Conservation (phyloP, 257 asterid genomes). For the Catharanthus roseus region DNA sequence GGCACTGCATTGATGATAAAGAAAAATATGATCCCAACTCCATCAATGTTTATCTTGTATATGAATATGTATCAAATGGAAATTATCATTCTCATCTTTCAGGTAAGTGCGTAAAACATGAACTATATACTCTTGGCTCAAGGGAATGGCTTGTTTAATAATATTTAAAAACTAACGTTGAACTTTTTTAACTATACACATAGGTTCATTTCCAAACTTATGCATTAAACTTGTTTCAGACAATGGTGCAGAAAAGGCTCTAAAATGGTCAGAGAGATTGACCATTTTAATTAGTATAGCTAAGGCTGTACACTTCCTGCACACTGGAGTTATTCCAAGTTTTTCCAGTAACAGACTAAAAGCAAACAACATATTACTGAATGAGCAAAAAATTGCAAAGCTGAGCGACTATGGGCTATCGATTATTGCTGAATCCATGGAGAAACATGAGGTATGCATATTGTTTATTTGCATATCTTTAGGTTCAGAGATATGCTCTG, state of each 20-base stretch:
- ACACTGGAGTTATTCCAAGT: conserved; percentile 68
- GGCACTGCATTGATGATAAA: conserved; percentile 56
- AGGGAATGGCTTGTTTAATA: neutral
- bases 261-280: conserved; percentile 64
- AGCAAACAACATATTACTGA: conserved; percentile 51
- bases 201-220: neutral
- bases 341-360: conserved; percentile 51
- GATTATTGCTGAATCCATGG: conserved; percentile 42
- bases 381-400: conserved; percentile 54
- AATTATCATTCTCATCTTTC: conserved; percentile 46
- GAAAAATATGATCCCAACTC: conserved; percentile 32
- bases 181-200: too few species aligned
- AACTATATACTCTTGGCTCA: neutral
- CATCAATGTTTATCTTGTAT: conserved; percentile 48
- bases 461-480: neutral
- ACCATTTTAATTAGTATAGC: conserved; percentile 50
- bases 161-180: too few species aligned
- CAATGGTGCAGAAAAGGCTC: conserved; percentile 41
- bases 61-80: conserved; percentile 51
- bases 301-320: conserved; percentile 77
- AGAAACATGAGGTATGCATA: conserved; percentile 34
- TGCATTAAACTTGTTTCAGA: conserved; percentile 27
- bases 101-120: conserved; percentile 31
- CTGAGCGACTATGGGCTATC: conserved; percentile 72
- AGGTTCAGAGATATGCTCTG: neutral